Conservation (phyloP, 306 rosid species). For the Trifolium fragiferum region DNA sequence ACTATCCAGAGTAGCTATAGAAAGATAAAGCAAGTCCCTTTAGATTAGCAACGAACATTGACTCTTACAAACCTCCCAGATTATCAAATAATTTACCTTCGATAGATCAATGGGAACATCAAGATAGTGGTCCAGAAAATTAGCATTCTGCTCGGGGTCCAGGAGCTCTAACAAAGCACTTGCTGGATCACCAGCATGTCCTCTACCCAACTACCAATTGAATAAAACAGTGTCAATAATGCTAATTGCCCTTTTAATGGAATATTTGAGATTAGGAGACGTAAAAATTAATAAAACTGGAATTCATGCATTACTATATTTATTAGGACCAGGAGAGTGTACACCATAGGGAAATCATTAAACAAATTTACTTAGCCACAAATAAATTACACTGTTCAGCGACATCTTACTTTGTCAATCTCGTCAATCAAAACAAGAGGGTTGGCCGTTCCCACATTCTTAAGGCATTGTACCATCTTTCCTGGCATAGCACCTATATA, state of each 20-base stretch:
- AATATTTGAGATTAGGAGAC: constrained; percentile 4
- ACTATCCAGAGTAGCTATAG: constrained; percentile 10
- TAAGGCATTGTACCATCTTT: constrained; percentile 99
- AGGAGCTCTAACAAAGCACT: constrained; percentile 99
- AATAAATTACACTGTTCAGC: constrained; percentile 40
- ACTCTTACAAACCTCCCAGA: constrained; percentile 26
- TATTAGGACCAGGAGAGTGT: constrained; percentile 8
- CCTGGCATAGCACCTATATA: constrained; percentile 99
- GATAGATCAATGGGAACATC: constrained; percentile 98
- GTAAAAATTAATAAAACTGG: constrained; percentile 6
- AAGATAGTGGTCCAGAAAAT: constrained; percentile 97
- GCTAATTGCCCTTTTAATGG: background rate
- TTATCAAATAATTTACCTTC: constrained; percentile 65
- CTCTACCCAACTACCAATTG: constrained; percentile 90
- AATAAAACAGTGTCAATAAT: constrained; percentile 41
- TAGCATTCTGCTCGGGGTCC: constrained; percentile 99
- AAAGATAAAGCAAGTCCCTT: background rate
- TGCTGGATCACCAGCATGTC: constrained; percentile 99
- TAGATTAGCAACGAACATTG: constrained; percentile 20
- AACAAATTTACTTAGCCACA: constrained; percentile 18
- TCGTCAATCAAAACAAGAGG: constrained; percentile 98
- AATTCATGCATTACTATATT: constrained; percentile 17
- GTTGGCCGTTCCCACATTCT: constrained; percentile 94
- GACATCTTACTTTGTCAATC: constrained; percentile 84
- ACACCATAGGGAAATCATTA: constrained; percentile 27